A percentile compares a stretch with the other conserved stretches of the same genome.
phyloP scores from a whole-genome alignment of 306 rosid species.

The Lathyrus tuberosus region DNA sequence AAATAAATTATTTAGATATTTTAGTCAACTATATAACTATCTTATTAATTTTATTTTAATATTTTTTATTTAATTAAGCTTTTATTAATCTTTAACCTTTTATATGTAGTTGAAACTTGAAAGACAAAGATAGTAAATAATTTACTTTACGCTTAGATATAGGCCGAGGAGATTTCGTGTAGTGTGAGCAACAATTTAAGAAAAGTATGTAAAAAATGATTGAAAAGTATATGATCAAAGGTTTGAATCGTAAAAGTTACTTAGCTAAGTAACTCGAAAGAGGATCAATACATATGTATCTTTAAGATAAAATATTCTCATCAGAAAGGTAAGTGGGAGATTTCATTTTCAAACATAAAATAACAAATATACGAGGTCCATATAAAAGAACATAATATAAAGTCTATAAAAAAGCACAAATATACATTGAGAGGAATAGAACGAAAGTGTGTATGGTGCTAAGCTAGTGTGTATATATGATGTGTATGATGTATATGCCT shows the following conservation, averaged over 20 bases:
- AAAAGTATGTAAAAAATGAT: neutral
- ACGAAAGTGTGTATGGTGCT: too few species aligned
- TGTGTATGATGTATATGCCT: too few species aligned
- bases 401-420: too few species aligned
- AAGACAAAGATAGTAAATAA: neutral
- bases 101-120: neutral
- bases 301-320: neutral
- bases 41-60: too few species aligned
- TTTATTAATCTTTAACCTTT: too few species aligned
- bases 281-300: neutral
- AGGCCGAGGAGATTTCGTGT: neutral
- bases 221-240: neutral
- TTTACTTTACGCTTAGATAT: constrained; percentile 41
- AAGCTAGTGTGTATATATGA: too few species aligned
- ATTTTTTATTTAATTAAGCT: too few species aligned
- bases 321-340: neutral
- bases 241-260: constrained; percentile 1
- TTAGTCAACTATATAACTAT: too few species aligned
- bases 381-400: too few species aligned
- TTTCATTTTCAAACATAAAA: neutral
- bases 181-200: neutral
- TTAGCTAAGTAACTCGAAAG: neutral
- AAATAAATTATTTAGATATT: too few species aligned
- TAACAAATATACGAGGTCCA: too few species aligned
- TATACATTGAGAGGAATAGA: too few species aligned